These are phyloP conservation scores for Helianthus annuus DNA, from an alignment of 129 eudicot species.

Conservation along the genomic window DNA sequence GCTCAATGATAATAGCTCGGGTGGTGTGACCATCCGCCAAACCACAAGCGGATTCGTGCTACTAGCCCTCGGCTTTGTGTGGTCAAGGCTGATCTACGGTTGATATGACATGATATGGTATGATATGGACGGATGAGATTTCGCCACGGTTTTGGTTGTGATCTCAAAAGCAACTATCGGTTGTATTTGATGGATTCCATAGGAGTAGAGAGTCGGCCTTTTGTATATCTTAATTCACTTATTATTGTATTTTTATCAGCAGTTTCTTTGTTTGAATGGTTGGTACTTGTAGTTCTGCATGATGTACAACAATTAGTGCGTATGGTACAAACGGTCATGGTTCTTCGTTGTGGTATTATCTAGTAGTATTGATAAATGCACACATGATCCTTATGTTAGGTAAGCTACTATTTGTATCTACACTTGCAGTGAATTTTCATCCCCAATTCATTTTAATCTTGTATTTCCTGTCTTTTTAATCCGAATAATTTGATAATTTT, in stretches of 20 bases:
- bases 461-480: neutral
- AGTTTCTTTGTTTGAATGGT: constrained; percentile 23
- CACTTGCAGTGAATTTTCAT: neutral
- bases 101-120: constrained; percentile 9
- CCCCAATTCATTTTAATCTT: neutral
- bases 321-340: constrained; percentile 9
- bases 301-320: constrained; percentile 8
- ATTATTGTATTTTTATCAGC: constrained; percentile 21
- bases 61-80: constrained; percentile 33
- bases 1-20: constrained; percentile 41
- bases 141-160: constrained; percentile 30
- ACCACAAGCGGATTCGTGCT: constrained; percentile 26
- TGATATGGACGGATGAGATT: constrained; percentile 18
- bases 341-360: neutral
- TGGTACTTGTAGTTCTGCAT: constrained; percentile 15
- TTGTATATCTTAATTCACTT: constrained; percentile 34
- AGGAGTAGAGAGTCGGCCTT: constrained; percentile 27
- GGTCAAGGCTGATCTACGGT: constrained; percentile 31
- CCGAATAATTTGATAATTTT: neutral
- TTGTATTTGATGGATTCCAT: constrained; percentile 29
- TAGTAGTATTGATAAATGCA: neutral
- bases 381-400: neutral
- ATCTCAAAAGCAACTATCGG: constrained; percentile 26
- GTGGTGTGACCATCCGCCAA: constrained; percentile 23
- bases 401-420: neutral